These are phyloP conservation scores for Starmerella sirachaensis DNA, from an alignment of 805 yeast species.

Conservation along the genomic window DNA sequence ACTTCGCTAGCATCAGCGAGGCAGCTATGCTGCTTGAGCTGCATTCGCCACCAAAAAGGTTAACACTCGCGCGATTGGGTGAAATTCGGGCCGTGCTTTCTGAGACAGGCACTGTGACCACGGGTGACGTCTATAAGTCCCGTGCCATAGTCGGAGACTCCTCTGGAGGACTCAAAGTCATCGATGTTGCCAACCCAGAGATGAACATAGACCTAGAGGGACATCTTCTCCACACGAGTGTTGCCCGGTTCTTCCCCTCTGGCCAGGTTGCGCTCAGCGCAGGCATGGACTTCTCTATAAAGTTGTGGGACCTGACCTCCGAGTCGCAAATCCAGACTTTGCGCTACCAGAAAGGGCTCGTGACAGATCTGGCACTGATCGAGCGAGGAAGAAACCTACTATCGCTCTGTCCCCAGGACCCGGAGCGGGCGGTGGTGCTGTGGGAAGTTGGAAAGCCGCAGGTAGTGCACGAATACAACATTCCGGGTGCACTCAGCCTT, in stretches of 20 bases:
- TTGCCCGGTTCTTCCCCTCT: conserved; percentile 47
- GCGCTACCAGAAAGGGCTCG: conserved; percentile 37
- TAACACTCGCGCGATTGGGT: conserved; percentile 6
- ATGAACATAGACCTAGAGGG: conserved; percentile 31
- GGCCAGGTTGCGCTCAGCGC: conserved; percentile 47
- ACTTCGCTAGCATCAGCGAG: conserved; percentile 16
- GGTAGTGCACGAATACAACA: conserved; percentile 33
- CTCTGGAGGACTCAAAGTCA: conserved; percentile 6
- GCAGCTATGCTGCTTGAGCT: conserved; percentile 15
- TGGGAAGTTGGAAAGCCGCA: conserved; percentile 62
- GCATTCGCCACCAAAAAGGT: conserved; percentile 4
- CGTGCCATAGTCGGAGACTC: conserved; percentile 10
- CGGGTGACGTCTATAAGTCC: conserved; percentile 10
- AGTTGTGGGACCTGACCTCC: conserved; percentile 46
- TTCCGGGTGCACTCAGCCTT: conserved; percentile 25
- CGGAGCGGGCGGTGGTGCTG: conserved; percentile 38
- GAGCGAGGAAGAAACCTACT: conserved; percentile 60
- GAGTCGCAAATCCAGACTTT: conserved; percentile 43
- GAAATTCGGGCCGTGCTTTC: conserved; percentile 1
- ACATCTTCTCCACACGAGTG: conserved; percentile 39
- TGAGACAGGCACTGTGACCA: conserved; percentile 3
- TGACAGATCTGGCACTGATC: conserved; percentile 41
- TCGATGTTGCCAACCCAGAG: conserved; percentile 3
- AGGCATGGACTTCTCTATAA: conserved; percentile 47
- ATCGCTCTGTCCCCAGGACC: conserved; percentile 36